Evolutionary conservation across 2,329 filamentous ascomycete species (phyloP).

Genomic region (Ophiostoma himal-ulmi): DNA sequence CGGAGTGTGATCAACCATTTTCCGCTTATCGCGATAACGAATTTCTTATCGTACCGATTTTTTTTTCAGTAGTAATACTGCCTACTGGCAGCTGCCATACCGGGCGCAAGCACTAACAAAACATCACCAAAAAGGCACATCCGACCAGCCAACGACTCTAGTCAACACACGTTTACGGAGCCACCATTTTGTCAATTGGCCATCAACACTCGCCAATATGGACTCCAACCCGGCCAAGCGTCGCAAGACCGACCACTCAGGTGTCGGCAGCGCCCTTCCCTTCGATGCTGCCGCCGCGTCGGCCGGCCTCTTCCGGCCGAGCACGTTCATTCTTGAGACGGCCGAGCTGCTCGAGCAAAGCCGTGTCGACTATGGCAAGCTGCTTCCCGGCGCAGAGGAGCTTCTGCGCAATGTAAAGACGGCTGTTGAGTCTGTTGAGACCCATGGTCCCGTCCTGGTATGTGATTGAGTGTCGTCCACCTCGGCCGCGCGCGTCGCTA

Average conservation of each 20-base stretch:
- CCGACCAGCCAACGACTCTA: not conserved
- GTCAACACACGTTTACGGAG: not conserved
- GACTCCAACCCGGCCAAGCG: slow-evolving; percentile 33
- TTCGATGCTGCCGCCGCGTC: slow-evolving; percentile 31
- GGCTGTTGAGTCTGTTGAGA: slow-evolving; percentile 45
- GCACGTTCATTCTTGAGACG: slow-evolving; percentile 54
- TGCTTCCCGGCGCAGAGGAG: slow-evolving; percentile 44
- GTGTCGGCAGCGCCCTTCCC: slow-evolving; percentile 15
- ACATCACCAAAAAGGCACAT: slow-evolving; percentile 18
- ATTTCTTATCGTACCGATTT: slow-evolving; percentile 13
- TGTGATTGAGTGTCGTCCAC: slow-evolving; percentile 28
- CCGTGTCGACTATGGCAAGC: slow-evolving; percentile 46
- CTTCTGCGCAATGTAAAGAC: slow-evolving; percentile 49
- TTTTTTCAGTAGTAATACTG: slow-evolving; percentile 3
- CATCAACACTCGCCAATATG: slow-evolving; percentile 23
- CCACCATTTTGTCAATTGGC: not conserved
- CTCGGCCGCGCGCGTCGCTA: not conserved
- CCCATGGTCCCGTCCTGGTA: slow-evolving; percentile 48
- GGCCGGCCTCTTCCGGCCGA: slow-evolving; percentile 36
- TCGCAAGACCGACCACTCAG: slow-evolving; percentile 32
- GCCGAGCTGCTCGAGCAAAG: slow-evolving; percentile 54
- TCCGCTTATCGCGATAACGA: slow-evolving; percentile 15
- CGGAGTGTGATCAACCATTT: slow-evolving; percentile 24
- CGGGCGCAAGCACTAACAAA: slow-evolving; percentile 17
- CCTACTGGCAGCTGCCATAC: not conserved